phyloP scores from a whole-genome alignment of 2,329 filamentous ascomycete species.

The Colletotrichum aenigma region DNA sequence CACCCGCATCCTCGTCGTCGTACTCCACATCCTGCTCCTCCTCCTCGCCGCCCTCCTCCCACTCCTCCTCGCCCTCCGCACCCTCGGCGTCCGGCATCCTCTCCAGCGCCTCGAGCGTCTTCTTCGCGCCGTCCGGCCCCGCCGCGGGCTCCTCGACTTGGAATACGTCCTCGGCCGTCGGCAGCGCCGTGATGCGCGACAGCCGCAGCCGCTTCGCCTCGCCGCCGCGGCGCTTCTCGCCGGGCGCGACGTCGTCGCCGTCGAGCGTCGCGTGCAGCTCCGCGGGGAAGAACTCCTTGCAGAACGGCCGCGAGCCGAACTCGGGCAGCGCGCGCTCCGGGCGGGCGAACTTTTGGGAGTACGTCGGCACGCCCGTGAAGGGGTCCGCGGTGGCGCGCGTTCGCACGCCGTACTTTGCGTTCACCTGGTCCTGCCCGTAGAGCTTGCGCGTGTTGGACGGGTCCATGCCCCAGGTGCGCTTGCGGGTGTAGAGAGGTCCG shows the following conservation, averaged over 20 bases:
- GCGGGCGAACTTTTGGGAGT: slow-evolving; percentile 58
- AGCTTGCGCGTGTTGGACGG: slow-evolving; percentile 42
- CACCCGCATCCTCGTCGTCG: slow-evolving; percentile 64
- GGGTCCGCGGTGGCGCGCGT: slow-evolving; percentile 62
- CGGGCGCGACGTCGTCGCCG: slow-evolving; percentile 40
- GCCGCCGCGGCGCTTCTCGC: slow-evolving; percentile 22
- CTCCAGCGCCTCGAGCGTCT: slow-evolving; percentile 48
- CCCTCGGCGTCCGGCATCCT: slow-evolving; percentile 54
- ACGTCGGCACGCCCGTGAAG: slow-evolving; percentile 63
- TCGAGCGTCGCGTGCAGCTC: slow-evolving; percentile 62
- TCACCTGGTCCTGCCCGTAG: slow-evolving; percentile 65
- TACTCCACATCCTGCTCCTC: slow-evolving; percentile 55
- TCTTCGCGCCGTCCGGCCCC: slow-evolving; percentile 33
- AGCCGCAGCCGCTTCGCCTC: slow-evolving; percentile 53
- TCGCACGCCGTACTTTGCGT: slow-evolving; percentile 57
- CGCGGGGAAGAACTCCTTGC: slow-evolving; percentile 57
- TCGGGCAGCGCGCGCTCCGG: slow-evolving; percentile 59
- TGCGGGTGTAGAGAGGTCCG: slow-evolving; percentile 61
- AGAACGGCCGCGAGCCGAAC: slow-evolving; percentile 54
- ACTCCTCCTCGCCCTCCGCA: slow-evolving; percentile 49
- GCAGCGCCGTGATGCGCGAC: slow-evolving; percentile 50
- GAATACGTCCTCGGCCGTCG: slow-evolving; percentile 57
- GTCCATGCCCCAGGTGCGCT: slow-evolving; percentile 35
- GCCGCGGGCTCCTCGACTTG: slow-evolving; percentile 35
- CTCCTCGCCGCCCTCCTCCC: slow-evolving; percentile 50